Evolutionary conservation across 2,329 filamentous ascomycete genomes (phyloP), one percentile per base, ranked within the genome.

Genomic region (Volutella citrinella): DNA sequence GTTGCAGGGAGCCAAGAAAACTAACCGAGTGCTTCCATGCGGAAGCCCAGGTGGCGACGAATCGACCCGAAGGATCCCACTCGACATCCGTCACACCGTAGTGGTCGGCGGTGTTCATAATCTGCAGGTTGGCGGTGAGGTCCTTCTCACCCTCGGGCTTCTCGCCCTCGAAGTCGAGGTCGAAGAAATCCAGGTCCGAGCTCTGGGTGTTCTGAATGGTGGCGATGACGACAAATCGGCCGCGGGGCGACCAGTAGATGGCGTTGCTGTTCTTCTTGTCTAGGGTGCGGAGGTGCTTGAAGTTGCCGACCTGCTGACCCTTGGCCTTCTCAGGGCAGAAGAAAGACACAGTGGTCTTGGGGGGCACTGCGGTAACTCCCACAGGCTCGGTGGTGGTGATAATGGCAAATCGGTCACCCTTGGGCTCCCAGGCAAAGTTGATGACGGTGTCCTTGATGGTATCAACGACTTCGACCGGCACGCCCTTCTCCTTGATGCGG

Each of bases 241-340:
- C 93, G 63, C 84, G 87, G 16, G 93, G 93, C 14, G 89, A 95
- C 93, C 93, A 98, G 80, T 97, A 97, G 58, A 98, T 98, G 48
- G 87, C 90, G 59, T 98, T 98, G 78, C 86, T 95, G 69, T 94
- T 97, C 81, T 97, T 97, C 81, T 97, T 97, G 55, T 98, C 93
- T 36, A 95, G 74, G 8, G 90, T 97, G 45, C 89, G 82, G 49
- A 97, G 82, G 60, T 94, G 87, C 73, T 91, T 94, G 78, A 97
- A 98, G 74, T 95, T 96, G 46, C 93, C 93, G 20, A 87, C 74
- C 16, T 77, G 74, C 32, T 78, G 61, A 18, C 76, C 87, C 78
- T 97, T 98, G 56, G 79, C 70, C 74, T 95, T 97, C 65, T 98
- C 93, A 1, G 93, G 90, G 52, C 87, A 91, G 74, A 95, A 98